phyloP scores from a whole-genome alignment of 179 eudicot species.

The Gypsophila paniculata region DNA sequence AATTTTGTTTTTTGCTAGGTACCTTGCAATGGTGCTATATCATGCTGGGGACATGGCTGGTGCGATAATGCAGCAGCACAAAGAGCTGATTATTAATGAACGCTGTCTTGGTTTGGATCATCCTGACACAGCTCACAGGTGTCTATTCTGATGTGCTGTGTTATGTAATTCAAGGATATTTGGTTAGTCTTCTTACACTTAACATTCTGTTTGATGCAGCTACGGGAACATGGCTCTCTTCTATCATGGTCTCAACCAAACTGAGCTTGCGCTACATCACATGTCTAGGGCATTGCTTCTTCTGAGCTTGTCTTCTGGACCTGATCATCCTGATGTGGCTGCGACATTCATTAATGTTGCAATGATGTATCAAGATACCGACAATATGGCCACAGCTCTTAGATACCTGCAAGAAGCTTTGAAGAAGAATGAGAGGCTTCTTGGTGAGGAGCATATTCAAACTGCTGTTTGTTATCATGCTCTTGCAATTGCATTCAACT shows the following conservation, averaged over 20 bases:
- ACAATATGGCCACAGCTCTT: slow-evolving; percentile 85
- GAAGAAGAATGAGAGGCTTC: slow-evolving; percentile 80
- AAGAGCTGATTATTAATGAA: slow-evolving; percentile 92
- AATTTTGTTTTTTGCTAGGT: slow-evolving; percentile 37
- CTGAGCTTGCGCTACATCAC: slow-evolving; percentile 86
- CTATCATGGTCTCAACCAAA: slow-evolving; percentile 91
- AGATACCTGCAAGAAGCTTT: slow-evolving; percentile 94
- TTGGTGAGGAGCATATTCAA: slow-evolving; percentile 94
- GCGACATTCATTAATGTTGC: slow-evolving; percentile 93
- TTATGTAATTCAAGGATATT: neutral
- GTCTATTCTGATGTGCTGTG: neutral
- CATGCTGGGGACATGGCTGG: slow-evolving; percentile 98
- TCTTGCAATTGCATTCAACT: slow-evolving; percentile 87
- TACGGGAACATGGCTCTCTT: slow-evolving; percentile 98
- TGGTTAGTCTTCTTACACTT: neutral
- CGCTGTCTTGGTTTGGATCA: slow-evolving; percentile 96
- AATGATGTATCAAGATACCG: slow-evolving; percentile 98
- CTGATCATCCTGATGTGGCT: slow-evolving; percentile 97
- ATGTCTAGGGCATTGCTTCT: slow-evolving; percentile 89
- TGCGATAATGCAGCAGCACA: slow-evolving; percentile 98
- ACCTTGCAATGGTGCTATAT: slow-evolving; percentile 96
- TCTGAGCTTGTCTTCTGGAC: slow-evolving; percentile 80
- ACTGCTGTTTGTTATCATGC: slow-evolving; percentile 98
- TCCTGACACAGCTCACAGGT: slow-evolving; percentile 99
- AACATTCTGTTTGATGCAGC: slow-evolving; percentile 37